These are phyloP conservation scores for Lagerstroemia speciosa DNA, from an alignment of 345 rosid species.

Conservation along the genomic window DNA sequence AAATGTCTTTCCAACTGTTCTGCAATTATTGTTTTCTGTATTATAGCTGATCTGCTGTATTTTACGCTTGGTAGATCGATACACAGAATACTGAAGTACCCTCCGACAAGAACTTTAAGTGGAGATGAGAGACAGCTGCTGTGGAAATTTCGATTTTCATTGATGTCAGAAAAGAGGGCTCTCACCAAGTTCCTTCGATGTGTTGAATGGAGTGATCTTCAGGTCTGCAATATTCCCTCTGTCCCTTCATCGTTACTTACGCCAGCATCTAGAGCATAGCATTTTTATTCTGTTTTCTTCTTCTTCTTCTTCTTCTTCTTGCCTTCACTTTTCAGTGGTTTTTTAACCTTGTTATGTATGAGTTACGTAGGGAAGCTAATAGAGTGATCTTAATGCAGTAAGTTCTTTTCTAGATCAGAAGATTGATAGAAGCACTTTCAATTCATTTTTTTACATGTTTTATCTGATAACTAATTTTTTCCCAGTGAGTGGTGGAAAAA, in stretches of 20 bases:
- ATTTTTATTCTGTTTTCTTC: background rate
- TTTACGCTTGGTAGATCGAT: slow-evolving; percentile 47
- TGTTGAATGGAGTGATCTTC: slow-evolving; percentile 98
- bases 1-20: background rate
- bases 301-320: background rate
- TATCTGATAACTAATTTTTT: background rate
- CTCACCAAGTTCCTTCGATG: slow-evolving; percentile 90
- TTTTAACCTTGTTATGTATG: background rate
- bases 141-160: slow-evolving; percentile 93
- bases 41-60: background rate
- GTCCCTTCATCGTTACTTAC: slow-evolving; percentile 2
- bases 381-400: background rate
- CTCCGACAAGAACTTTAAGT: slow-evolving; percentile 78
- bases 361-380: background rate
- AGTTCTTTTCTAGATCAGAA: background rate
- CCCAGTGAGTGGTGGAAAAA: background rate
- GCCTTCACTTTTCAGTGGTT: background rate
- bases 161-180: slow-evolving; percentile 94
- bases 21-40: background rate
- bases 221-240: slow-evolving; percentile 39
- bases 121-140: slow-evolving; percentile 98
- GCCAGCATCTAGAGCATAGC: background rate
- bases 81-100: slow-evolving; percentile 76
- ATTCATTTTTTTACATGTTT: background rate
- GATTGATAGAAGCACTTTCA: background rate